These are phyloP conservation scores for Podospora pseudocomata DNA, from an alignment of 495 filamentous ascomycete genomes.

Conservation along the genomic window DNA sequence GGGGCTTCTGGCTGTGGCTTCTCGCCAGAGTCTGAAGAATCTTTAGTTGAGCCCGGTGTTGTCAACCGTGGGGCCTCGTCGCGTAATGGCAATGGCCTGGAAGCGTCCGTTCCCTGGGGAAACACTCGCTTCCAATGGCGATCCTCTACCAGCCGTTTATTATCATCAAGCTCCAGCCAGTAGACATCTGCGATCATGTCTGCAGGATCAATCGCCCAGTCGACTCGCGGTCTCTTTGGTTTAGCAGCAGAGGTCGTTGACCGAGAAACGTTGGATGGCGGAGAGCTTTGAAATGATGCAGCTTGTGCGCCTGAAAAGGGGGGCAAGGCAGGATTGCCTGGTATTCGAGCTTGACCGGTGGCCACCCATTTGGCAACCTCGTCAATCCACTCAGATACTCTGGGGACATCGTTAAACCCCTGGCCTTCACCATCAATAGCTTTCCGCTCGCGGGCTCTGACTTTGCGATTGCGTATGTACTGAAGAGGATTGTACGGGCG, in stretches of 20 bases:
- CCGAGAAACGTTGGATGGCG: constrained; percentile 31
- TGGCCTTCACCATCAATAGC: constrained; percentile 66
- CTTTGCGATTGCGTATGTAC: constrained; percentile 76
- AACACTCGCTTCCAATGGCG: constrained; percentile 68
- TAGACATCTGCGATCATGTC: constrained; percentile 81
- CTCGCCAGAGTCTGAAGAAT: constrained; percentile 18
- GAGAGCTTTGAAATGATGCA: constrained; percentile 30
- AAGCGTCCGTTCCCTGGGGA: constrained; percentile 35
- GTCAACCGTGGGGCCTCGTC: constrained; percentile 15
- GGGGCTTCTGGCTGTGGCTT: constrained; percentile 17
- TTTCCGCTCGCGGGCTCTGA: constrained; percentile 68
- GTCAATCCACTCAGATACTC: constrained; percentile 72
- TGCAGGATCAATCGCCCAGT: constrained; percentile 73
- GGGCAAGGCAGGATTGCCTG: constrained; percentile 55
- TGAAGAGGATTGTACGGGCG: constrained; percentile 83
- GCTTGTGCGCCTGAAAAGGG: constrained; percentile 46
- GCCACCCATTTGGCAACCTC: constrained; percentile 53
- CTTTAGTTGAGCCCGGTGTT: constrained; percentile 28
- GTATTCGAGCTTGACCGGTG: constrained; percentile 30
- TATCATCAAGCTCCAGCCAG: constrained; percentile 75
- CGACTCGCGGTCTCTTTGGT: constrained; percentile 62
- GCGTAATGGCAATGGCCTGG: constrained; percentile 22
- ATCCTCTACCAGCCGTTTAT: constrained; percentile 73
- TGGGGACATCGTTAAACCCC: constrained; percentile 69
- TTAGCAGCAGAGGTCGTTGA: constrained; percentile 39